Conservation (phyloP, 345 rosid species). For the Euphorbia pulcherrima region DNA sequence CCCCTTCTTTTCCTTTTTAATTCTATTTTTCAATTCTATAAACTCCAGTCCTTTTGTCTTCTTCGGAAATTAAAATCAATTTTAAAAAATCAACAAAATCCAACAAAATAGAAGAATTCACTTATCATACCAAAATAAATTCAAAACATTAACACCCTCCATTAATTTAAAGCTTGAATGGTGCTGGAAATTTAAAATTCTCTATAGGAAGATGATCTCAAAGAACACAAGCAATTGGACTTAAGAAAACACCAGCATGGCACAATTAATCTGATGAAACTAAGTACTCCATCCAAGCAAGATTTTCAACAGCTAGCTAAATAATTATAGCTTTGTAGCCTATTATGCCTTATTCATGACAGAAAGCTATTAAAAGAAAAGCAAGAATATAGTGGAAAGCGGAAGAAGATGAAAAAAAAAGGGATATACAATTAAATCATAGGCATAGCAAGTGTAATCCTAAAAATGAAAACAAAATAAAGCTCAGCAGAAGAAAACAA, state of each 20-base stretch:
- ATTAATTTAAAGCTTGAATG: no score
- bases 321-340: not conserved
- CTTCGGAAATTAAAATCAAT: no score
- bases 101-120: no score
- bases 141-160: not conserved
- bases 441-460: not conserved
- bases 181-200: no score
- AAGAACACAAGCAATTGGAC: not conserved
- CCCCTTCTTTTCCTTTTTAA: no score
- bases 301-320: not conserved
- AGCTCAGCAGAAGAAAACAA: constrained; percentile 49
- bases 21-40: no score
- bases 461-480: not conserved
- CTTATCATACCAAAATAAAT: not conserved
- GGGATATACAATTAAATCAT: not conserved
- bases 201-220: not conserved
- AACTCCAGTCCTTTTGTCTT: no score
- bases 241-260: no score
- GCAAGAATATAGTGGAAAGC: not conserved
- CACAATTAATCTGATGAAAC: not conserved
- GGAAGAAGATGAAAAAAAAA: not conserved
- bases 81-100: no score
- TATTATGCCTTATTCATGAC: not conserved
- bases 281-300: not conserved
- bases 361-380: not conserved